Evolutionary conservation across 495 filamentous ascomycete species (phyloP).

Genomic region (Podospora didyma): DNA sequence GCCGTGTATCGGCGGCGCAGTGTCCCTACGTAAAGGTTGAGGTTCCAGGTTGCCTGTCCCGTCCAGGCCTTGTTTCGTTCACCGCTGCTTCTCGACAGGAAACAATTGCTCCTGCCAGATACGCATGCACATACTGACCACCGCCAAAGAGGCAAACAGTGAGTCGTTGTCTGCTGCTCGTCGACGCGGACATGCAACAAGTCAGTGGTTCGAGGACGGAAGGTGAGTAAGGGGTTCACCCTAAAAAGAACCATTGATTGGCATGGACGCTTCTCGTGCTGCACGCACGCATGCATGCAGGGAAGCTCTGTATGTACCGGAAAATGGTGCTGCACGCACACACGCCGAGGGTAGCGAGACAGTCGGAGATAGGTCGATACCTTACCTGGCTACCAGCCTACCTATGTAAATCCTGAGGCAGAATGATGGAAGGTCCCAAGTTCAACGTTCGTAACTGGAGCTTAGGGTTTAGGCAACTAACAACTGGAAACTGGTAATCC

Average conservation of each 20-base stretch:
- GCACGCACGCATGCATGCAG: not conserved
- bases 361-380: not conserved
- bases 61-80: conserved; percentile 1
- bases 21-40: not conserved
- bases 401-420: no score
- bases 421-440: no score
- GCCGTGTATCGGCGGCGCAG: conserved; percentile 14
- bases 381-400: no score
- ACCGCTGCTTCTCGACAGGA: conserved; percentile 12
- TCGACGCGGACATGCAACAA: not conserved
- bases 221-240: not conserved
- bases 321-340: not conserved
- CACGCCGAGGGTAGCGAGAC: not conserved
- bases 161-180: not conserved
- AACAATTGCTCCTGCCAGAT: not conserved
- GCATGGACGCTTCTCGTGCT: not conserved
- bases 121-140: not conserved
- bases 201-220: not conserved
- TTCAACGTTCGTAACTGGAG: no score
- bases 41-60: conserved; percentile 2
- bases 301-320: not conserved
- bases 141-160: not conserved
- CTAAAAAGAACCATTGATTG: not conserved
- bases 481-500: no score
- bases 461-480: no score